Evolutionary conservation across 1,139 yeast genomes (phyloP).

Genomic region (Candida sp.): DNA sequence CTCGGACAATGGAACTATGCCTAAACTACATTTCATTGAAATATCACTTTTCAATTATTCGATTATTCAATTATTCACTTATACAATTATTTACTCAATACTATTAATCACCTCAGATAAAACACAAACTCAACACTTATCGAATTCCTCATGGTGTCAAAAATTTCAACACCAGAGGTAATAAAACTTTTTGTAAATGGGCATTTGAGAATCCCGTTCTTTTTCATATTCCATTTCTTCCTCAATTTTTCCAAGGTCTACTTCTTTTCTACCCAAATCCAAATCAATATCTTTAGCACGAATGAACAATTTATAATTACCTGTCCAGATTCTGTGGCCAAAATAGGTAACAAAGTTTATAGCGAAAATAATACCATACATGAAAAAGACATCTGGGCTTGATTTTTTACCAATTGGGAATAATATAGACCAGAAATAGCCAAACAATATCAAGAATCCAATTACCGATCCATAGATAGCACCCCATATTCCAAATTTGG

Average conservation of each 20-base stretch:
- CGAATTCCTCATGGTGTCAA: too few relatives aligned
- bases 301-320: slow-evolving; percentile 46
- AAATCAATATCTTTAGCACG: slow-evolving; percentile 56
- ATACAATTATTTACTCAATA: too few relatives aligned
- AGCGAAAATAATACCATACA: slow-evolving; percentile 60
- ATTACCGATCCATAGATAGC: slow-evolving; percentile 62
- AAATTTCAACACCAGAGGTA: slow-evolving; percentile 55
- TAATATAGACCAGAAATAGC: slow-evolving; percentile 79
- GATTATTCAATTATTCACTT: too few relatives aligned
- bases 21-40: too few relatives aligned
- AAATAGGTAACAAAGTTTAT: slow-evolving; percentile 55
- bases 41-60: too few relatives aligned
- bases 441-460: slow-evolving; percentile 63
- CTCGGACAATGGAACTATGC: too few relatives aligned
- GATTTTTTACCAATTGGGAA: slow-evolving; percentile 62
- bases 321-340: slow-evolving; percentile 55
- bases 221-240: slow-evolving; percentile 66
- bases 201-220: slow-evolving; percentile 47
- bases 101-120: too few relatives aligned
- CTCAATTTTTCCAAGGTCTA: slow-evolving; percentile 60
- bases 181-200: slow-evolving; percentile 50
- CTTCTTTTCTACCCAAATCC: slow-evolving; percentile 67
- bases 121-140: too few relatives aligned
- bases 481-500: slow-evolving; percentile 70
- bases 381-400: slow-evolving; percentile 56